These are phyloP conservation scores for Nymphaea colorata DNA, from an alignment of 164 flowering plant genomes.

Conservation along the genomic window DNA sequence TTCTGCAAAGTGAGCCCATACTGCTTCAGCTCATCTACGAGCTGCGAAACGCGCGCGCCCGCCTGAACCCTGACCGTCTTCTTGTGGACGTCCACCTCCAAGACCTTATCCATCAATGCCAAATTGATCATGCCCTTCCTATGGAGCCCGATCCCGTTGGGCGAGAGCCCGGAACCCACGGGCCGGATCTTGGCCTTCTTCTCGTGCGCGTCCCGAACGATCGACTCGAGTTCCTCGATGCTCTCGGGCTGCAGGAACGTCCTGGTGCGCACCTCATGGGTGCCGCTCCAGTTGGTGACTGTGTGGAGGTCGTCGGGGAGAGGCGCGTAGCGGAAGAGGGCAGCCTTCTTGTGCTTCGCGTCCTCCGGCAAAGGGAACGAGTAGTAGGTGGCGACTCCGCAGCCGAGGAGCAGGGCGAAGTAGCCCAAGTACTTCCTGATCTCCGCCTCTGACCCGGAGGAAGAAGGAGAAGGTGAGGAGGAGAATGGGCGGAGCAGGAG, in stretches of 20 bases:
- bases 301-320: slow-evolving; percentile 94
- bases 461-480: slow-evolving; percentile 16
- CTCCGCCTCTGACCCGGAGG: slow-evolving; percentile 45
- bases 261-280: slow-evolving; percentile 89
- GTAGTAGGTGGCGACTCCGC: slow-evolving; percentile 84
- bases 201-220: slow-evolving; percentile 48
- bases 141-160: slow-evolving; percentile 86
- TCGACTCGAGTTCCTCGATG: slow-evolving; percentile 40
- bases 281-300: slow-evolving; percentile 95
- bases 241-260: slow-evolving; percentile 72
- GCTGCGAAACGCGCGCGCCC: slow-evolving; percentile 80
- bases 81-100: slow-evolving; percentile 80
- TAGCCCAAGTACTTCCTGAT: slow-evolving; percentile 85
- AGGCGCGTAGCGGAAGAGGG: slow-evolving; percentile 80
- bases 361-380: slow-evolving; percentile 83
- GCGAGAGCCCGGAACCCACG: slow-evolving; percentile 88
- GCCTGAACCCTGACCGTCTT: slow-evolving; percentile 79
- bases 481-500: slow-evolving; percentile 20
- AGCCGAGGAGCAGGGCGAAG: slow-evolving; percentile 56
- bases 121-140: slow-evolving; percentile 89
- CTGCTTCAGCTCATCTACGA: slow-evolving; percentile 83
- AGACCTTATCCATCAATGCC: slow-evolving; percentile 78
- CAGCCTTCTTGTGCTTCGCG: slow-evolving; percentile 92
- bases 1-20: slow-evolving; percentile 84
- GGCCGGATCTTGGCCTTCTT: slow-evolving; percentile 65